phyloP scores from a whole-genome alignment of 2,329 filamentous ascomycete species.

The Calonectria montana region DNA sequence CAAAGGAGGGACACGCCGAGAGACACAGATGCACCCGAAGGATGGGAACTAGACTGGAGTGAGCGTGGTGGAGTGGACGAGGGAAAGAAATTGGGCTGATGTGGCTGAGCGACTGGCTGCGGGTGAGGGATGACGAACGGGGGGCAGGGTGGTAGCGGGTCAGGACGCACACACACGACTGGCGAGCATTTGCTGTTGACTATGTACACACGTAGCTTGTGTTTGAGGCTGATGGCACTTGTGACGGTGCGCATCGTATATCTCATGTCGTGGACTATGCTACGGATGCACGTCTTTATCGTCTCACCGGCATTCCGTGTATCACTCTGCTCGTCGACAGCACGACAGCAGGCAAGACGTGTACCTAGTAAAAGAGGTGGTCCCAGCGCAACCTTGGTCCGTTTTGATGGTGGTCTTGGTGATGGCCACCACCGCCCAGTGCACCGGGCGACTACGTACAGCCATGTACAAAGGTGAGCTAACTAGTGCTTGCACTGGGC shows the following conservation, averaged over 20 bases:
- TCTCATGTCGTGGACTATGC: neutral
- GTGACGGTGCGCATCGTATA: conserved; percentile 2
- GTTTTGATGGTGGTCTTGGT: neutral
- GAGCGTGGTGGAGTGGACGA: conserved; percentile 9
- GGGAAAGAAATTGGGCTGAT: conserved; percentile 24
- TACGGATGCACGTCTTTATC: neutral
- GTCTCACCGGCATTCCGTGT: neutral
- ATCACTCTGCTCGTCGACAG: neutral
- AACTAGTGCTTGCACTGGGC: neutral
- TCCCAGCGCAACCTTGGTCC: neutral
- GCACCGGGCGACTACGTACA: neutral
- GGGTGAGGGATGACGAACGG: conserved; percentile 23
- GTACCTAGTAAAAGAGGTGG: neutral
- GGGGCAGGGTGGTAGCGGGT: neutral
- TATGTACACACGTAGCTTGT: neutral
- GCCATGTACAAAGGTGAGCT: neutral
- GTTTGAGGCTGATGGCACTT: conserved; percentile 1
- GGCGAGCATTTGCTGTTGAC: neutral
- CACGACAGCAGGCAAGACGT: neutral
- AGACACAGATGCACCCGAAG: neutral
- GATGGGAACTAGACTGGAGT: conserved; percentile 6
- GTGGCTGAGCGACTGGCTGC: conserved; percentile 23
- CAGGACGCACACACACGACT: neutral
- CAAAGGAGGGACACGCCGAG: neutral
- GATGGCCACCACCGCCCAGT: neutral